Evolutionary conservation across 2,329 filamentous ascomycete genomes (phyloP).

Genomic region (Teratosphaeria gauchensis): DNA sequence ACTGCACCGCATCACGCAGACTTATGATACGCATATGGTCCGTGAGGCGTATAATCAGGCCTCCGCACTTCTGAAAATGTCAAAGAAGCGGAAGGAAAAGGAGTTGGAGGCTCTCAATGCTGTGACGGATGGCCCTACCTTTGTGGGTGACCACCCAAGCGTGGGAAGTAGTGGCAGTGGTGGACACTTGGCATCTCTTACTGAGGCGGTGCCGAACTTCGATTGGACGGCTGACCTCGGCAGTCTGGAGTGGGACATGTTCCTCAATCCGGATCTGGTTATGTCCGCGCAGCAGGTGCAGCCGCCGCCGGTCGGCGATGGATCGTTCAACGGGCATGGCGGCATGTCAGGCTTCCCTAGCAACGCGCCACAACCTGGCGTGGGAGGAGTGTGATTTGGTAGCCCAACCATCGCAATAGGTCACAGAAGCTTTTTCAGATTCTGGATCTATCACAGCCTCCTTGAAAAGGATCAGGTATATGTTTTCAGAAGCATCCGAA

Average conservation of each 20-base stretch:
- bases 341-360: background rate
- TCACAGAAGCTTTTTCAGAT: no score
- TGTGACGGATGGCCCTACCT: conserved; percentile 16
- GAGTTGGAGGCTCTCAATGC: conserved; percentile 22
- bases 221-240: conserved; percentile 25
- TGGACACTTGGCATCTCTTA: conserved; percentile 11
- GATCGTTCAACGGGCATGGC: conserved; percentile 11
- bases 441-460: no score
- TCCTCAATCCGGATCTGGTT: conserved; percentile 25
- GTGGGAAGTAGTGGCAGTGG: conserved; percentile 11
- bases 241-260: conserved; percentile 26
- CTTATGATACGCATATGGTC: conserved; percentile 28
- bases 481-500: no score
- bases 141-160: conserved; percentile 20
- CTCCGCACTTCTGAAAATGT: conserved; percentile 22
- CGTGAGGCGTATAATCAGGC: conserved; percentile 30
- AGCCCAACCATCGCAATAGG: no score
- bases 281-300: conserved; percentile 18
- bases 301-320: conserved; percentile 7
- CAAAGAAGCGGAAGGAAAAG: conserved; percentile 22
- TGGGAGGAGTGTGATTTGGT: background rate
- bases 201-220: conserved; percentile 19
- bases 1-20: conserved; percentile 28
- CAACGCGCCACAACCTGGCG: background rate
- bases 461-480: no score